Base-by-base conservation (phyloP, 108 stramenopile species). In the Cyclotella choctawhatcheeana region DNA sequence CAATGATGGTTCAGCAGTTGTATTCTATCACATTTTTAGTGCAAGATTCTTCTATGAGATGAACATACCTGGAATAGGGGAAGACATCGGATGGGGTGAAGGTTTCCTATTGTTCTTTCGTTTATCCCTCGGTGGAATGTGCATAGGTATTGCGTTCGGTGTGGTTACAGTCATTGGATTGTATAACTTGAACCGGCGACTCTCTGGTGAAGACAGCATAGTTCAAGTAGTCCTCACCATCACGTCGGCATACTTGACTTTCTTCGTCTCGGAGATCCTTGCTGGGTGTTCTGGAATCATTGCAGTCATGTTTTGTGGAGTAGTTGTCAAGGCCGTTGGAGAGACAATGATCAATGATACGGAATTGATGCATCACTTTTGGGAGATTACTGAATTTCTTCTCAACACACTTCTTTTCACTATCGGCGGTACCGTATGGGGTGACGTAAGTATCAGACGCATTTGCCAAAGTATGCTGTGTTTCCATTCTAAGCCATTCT, bases 1-100 rank as follows among this genome's bases (percentile, higher is more conserved):
- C 20, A 97, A 98, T 61, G 97, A 98, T 60, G 97, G 95, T 40
- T 71, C 87, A 1, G 96, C 96, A 13, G 90, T 98, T 54, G 96
- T 97, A 18, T 83, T 97, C 43, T 98, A 91, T 76, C 78, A 71
- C 29, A 85, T 97, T 31, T 97, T 98, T 66, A 54, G 59, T 30
- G 58, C 64, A 53, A 61, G 77, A 4, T 85, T 83, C 64, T 84
- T 90, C 6, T 66, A 69, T 30, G 84, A 88, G 27, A 32, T 82
- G 34, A 77, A 67, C 18, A 44, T 79, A 25, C 59, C 22, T 37
- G 74, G 73, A 33, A 18, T 82, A 68, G 89, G 90, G 26, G 81
- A 88, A 13, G 75, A 73, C 12, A 47, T 79, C 34, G 81, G 67
- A 16, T 52, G 69, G 45, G 69, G 50, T 22, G 26, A 58, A 20